These are phyloP conservation scores for Ziziphus jujuba DNA, from an alignment of 306 rosid species.

Conservation along the genomic window DNA sequence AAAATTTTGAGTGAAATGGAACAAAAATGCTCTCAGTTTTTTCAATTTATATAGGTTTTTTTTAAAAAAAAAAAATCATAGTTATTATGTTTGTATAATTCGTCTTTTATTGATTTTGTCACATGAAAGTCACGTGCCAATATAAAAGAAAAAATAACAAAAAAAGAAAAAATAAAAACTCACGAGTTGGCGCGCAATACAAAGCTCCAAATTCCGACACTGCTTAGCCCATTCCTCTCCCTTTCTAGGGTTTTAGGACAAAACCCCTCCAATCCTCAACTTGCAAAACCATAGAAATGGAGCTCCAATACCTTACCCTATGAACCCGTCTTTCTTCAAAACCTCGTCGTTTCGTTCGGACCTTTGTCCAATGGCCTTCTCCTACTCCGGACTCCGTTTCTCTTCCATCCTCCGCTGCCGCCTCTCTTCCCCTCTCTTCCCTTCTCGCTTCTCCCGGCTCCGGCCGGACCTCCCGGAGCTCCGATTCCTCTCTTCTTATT, in stretches of 20 bases:
- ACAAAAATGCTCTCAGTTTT: no score
- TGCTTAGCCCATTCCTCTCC: not conserved
- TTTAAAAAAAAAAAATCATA: no score
- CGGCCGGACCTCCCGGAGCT: constrained; percentile 37
- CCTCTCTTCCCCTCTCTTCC: constrained; percentile 26
- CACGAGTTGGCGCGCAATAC: constrained; percentile 48
- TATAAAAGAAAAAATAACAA: no score
- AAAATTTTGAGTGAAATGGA: no score
- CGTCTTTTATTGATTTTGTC: no score
- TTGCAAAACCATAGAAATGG: no score
- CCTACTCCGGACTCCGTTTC: constrained; percentile 62
- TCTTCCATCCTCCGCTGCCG: constrained; percentile 55
- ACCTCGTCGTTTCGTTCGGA: constrained; percentile 10
- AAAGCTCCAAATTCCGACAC: constrained; percentile 20
- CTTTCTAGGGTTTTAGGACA: constrained; percentile 13
- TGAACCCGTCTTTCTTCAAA: not conserved
- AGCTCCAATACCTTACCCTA: not conserved
- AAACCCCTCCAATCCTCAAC: no score
- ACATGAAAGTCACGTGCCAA: no score
- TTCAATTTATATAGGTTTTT: no score
- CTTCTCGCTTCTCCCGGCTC: constrained; percentile 31
- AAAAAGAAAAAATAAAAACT: no score
- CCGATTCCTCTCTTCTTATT: constrained; percentile 63
- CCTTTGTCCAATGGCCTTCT: constrained; percentile 49
- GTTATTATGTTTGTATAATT: no score